Evolutionary conservation across 1,284 basidiomycete species (phyloP), one percentile per base, ranked within the genome.

Genomic region (Leccinum cinnamomeum): DNA sequence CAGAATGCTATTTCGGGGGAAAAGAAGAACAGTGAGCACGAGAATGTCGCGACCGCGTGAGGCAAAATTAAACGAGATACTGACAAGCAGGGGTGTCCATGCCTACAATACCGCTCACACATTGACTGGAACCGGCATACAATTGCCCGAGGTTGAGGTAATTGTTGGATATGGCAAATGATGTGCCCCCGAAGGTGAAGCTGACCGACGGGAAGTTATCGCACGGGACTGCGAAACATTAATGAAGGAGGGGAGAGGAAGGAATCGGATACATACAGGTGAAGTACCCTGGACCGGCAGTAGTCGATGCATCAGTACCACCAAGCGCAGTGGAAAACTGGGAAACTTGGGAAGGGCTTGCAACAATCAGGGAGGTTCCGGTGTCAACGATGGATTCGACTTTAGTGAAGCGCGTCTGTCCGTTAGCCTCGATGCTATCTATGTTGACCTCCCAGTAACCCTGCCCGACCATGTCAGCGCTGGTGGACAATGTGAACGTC

Each of bases 311-410:
- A 53, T 59, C 12, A 1, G 25, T 16, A 16, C 48, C 67, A 62
- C 67, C 67, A n/a, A 70, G 51, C 0, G 33, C 51, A 2, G 2
- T 3, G 73, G 82, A 82, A 62, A 86, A 72, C 10, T 61, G 60
- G 37, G 71, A 72, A 12, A 84, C 79, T 8, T 77, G 72, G 23
- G 77, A 64, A 7, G 80, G 78, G 8, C 78, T 78, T 44, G 82
- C 84, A 56, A 82, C 75, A 69, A 85, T 77, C 67, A 84, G 71
- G 54, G 84, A 79, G 28, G 80, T 79, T 59, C 80, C 78, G 7
- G 75, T 77, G 67, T 81, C 79, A 60, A 81, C 76, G 69, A 79
- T 73, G 28, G 74, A 75, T 10, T 64, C 59, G 14, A 68, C 7
- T 5, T 37, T 12, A 12, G 18, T 64, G 56, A 68, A 14, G 7